Evolutionary conservation across 179 eudicot species (phyloP).

Genomic region (Beta corolliflora): DNA sequence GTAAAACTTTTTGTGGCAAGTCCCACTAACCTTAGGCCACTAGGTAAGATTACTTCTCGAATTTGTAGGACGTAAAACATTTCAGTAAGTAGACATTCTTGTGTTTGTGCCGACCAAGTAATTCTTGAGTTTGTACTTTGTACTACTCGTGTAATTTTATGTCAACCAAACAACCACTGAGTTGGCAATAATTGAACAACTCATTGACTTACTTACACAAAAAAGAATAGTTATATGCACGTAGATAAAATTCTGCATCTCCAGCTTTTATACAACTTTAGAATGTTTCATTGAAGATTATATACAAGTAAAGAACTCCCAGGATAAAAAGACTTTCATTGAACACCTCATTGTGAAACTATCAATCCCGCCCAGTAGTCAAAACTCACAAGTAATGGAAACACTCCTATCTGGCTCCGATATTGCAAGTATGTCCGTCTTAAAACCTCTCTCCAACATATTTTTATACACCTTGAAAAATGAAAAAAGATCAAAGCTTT

Average conservation of each 20-base stretch:
- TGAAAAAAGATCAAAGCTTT: background rate
- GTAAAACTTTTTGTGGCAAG: no score
- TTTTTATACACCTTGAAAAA: slow-evolving; percentile 24
- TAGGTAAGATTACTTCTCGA: no score
- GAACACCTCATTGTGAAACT: background rate
- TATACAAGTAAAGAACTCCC: slow-evolving; percentile 1
- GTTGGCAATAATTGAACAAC: no score
- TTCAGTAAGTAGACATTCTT: no score
- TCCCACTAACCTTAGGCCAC: no score
- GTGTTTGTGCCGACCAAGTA: no score
- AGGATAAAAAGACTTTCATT: background rate
- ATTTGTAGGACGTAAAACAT: no score
- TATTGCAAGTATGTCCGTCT: background rate
- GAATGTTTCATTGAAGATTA: slow-evolving; percentile 1
- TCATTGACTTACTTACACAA: background rate
- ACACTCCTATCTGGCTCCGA: slow-evolving; percentile 1
- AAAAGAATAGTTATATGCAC: background rate
- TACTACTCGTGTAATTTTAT: no score
- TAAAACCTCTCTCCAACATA: slow-evolving; percentile 16
- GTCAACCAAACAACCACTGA: no score
- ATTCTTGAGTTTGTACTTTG: no score
- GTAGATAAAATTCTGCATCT: background rate
- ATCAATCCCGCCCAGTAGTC: background rate
- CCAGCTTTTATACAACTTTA: slow-evolving; percentile 12
- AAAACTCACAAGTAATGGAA: background rate